A percentile compares a stretch with the other conserved stretches of the same genome.
Conservation (phyloP, 106 monocot species). For the Allium fistulosum region DNA sequence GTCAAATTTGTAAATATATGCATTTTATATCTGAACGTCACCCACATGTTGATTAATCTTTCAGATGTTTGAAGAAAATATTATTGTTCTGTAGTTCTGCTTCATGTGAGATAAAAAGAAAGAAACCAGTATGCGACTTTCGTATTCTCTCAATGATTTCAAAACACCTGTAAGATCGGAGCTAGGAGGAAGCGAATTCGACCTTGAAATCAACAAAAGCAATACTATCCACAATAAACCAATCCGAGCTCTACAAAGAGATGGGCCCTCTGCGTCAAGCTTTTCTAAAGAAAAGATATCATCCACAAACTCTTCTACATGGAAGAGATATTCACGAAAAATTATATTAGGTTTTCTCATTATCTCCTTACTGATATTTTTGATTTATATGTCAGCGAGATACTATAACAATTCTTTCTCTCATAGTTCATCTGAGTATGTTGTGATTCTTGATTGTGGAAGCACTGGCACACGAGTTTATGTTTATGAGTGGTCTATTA, state of each 20-base stretch:
- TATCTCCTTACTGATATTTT: conserved; percentile 28
- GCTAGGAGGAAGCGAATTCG: conserved; percentile 25
- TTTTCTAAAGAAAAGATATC: conserved; percentile 83
- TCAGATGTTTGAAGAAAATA: too few species aligned
- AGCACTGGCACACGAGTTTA: conserved; percentile 92
- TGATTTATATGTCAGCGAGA: conserved; percentile 35
- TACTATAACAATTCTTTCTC: conserved; percentile 41
- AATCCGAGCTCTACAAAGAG: conserved; percentile 40
- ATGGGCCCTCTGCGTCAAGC: conserved; percentile 32
- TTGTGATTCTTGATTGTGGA: conserved; percentile 92
- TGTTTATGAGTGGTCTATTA: conserved; percentile 69
- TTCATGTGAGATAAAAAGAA: background rate
- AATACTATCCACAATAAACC: conserved; percentile 20
- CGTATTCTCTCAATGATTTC: conserved; percentile 71
- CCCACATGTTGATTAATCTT: too few species aligned
- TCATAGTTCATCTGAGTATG: conserved; percentile 32
- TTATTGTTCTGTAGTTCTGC: background rate
- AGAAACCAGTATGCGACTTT: conserved; percentile 55
- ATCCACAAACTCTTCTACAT: conserved; percentile 19
- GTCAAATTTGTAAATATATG: too few species aligned
- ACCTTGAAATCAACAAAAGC: conserved; percentile 31
- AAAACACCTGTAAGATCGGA: conserved; percentile 35
- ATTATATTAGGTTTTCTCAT: conserved; percentile 13
- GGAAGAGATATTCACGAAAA: conserved; percentile 44
- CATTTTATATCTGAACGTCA: too few species aligned